Evolutionary conservation across 1,284 basidiomycete species (phyloP), one percentile per base, ranked within the genome.

Genomic region (Apiotrichum mycotoxinovorans): DNA sequence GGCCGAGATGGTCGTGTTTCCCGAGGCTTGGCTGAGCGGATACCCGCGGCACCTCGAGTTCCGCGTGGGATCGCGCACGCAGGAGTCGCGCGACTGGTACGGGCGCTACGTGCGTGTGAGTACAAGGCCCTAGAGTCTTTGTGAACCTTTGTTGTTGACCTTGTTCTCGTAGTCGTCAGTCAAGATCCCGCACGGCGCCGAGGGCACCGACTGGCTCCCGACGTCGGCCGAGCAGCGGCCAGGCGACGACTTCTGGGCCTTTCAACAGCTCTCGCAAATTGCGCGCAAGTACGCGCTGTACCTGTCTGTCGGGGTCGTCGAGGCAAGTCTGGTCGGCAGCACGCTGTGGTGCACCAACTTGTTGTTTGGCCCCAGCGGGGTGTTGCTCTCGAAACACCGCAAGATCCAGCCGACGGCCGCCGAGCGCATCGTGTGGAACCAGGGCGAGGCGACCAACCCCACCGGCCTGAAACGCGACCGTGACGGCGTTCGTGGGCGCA

Each of bases 311-410:
- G 87, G 87, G 2, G 79, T 87, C 25, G 83, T 89, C 56, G 87
- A 89, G 67, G 79, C 83, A 15, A 83, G 83, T 22, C 79, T 80
- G 18, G 67, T 72, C n/a, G 66, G 66, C 2, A 84, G 85, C 0
- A 87, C 87, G 0, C 75, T 88, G 37, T 89, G 86, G 68, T 88
- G 87, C 74, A 85, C 86, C 0, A 83, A 76, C 26, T 78, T 88
- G 30, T 85, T 87, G 63, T 80, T 88, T 30, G 81, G 83, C 53
- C 84, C 85, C 0, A 61, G 66, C 14, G 74, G 81, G n/a, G 83
- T 83, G 10, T 79, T 84, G 38, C 71, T 88, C 14, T 82, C 79
- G 14, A 86, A 85, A 63, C 87, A 87, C 68, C 78, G 87, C n/a
- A 89, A 89, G 72, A 70, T 89, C 26, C 80, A 85, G 70, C 87